phyloP scores from a whole-genome alignment of 192 early-diverging fungal species.

The Coemansia aciculifera region DNA sequence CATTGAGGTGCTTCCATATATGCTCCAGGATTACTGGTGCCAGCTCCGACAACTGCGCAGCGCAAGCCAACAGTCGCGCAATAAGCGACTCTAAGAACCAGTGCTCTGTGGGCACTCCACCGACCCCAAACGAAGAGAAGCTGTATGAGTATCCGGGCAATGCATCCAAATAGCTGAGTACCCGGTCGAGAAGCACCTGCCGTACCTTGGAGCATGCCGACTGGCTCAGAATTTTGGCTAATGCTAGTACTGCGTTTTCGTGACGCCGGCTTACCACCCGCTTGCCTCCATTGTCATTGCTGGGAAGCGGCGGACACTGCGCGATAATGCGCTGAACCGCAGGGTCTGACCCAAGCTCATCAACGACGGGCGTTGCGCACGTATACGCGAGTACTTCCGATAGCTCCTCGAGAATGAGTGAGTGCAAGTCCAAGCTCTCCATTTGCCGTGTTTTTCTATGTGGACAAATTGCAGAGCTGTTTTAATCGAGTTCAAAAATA shows the following conservation, averaged over 20 bases:
- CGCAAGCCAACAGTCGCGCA: slow-evolving; percentile 35
- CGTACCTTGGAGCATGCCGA: slow-evolving; percentile 12
- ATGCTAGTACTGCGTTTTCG: slow-evolving; percentile 49
- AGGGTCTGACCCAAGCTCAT: slow-evolving; percentile 19
- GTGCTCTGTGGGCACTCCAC: slow-evolving; percentile 20
- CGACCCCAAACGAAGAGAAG: slow-evolving; percentile 21
- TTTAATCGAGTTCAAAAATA: not conserved
- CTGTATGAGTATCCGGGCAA: slow-evolving; percentile 32
- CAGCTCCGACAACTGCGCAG: slow-evolving; percentile 17
- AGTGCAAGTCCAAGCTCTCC: slow-evolving; percentile 45
- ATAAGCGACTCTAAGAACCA: slow-evolving; percentile 39
- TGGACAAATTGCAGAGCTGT: not conserved
- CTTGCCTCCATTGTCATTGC: not conserved
- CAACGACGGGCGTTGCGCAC: slow-evolving; percentile 1
- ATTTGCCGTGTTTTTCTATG: slow-evolving; percentile 11
- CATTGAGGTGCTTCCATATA: slow-evolving; percentile 37
- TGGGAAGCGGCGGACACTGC: slow-evolving; percentile 40
- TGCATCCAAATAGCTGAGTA: slow-evolving; percentile 39
- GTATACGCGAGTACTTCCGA: slow-evolving; percentile 35
- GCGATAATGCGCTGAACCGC: slow-evolving; percentile 24
- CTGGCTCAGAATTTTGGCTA: slow-evolving; percentile 45
- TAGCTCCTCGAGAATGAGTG: slow-evolving; percentile 57
- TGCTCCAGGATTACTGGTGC: slow-evolving; percentile 21
- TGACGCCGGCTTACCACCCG: slow-evolving; percentile 32
- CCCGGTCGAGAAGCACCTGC: slow-evolving; percentile 25